A percentile compares a stretch with the other conserved stretches of the same genome.
Conservation (phyloP, 2,329 filamentous ascomycete species). For the Capronia epimyces region DNA sequence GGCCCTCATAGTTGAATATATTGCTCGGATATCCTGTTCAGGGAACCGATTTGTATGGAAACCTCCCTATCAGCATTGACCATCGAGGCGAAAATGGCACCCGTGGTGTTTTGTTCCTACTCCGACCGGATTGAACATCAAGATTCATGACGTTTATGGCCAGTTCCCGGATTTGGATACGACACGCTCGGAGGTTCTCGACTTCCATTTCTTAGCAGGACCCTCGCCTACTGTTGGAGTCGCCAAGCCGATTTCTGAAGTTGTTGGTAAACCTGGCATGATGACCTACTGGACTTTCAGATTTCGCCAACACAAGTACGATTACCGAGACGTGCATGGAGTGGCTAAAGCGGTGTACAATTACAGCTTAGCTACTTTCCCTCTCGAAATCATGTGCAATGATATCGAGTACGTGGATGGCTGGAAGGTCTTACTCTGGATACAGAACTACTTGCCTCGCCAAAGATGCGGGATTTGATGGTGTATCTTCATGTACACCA, state of each 20-base stretch:
- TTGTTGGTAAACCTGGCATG: constrained; percentile 55
- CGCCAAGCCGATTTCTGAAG: constrained; percentile 54
- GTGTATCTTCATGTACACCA: constrained; percentile 60
- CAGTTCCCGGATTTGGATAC: constrained; percentile 76
- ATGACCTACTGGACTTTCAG: constrained; percentile 62
- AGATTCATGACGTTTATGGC: constrained; percentile 58
- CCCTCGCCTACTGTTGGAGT: constrained; percentile 55
- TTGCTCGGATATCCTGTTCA: no score
- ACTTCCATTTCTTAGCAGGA: constrained; percentile 63
- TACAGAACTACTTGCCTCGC: constrained; percentile 36
- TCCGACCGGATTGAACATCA: constrained; percentile 75
- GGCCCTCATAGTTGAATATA: constrained; percentile 56
- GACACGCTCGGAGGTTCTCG: constrained; percentile 73
- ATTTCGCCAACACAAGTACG: constrained; percentile 59
- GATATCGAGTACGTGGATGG: constrained; percentile 27
- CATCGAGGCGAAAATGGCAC: constrained; percentile 54
- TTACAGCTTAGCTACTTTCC: constrained; percentile 40
- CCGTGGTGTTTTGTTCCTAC: constrained; percentile 64
- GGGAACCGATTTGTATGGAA: constrained; percentile 64
- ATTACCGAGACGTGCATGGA: constrained; percentile 50
- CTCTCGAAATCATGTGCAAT: constrained; percentile 43
- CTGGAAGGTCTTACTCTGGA: constrained; percentile 36
- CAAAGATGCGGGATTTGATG: constrained; percentile 58
- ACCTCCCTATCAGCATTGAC: constrained; percentile 73
- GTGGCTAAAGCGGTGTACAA: constrained; percentile 43